Evolutionary conservation across 202 grass and related monocot species (phyloP).

Genomic region (Panicum virgatum): DNA sequence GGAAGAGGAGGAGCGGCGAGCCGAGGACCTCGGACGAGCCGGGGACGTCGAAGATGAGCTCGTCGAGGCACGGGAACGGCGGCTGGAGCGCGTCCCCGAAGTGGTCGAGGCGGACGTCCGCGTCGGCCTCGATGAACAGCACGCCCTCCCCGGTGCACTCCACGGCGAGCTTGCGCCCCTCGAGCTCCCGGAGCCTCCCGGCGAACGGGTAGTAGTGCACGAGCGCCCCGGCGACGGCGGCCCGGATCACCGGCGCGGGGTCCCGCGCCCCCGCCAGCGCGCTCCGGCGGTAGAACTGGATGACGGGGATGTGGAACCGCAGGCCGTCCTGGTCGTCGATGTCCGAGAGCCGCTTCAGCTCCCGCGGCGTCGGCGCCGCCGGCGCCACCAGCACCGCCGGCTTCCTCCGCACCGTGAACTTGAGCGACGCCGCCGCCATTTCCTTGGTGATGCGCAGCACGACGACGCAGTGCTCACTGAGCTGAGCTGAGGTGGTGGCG

Average conservation of each 20-base stretch:
- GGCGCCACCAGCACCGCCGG: slow-evolving; percentile 67
- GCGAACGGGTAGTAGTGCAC: slow-evolving; percentile 90
- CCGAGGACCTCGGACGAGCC: slow-evolving; percentile 63
- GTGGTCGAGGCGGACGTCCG: slow-evolving; percentile 66
- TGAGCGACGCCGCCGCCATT: slow-evolving; percentile 35
- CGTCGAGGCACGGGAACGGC: slow-evolving; percentile 72
- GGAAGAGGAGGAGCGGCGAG: slow-evolving; percentile 65
- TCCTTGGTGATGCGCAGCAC: not conserved
- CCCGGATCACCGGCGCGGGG: slow-evolving; percentile 58
- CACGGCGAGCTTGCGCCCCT: slow-evolving; percentile 68
- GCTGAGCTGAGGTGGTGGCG: not conserved
- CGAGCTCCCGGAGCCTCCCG: slow-evolving; percentile 64
- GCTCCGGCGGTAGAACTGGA: slow-evolving; percentile 75
- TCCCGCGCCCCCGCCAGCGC: slow-evolving; percentile 38
- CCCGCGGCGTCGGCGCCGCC: slow-evolving; percentile 50
- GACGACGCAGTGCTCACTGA: not conserved
- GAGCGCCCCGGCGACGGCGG: slow-evolving; percentile 62
- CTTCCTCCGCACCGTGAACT: slow-evolving; percentile 59
- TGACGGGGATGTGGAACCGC: slow-evolving; percentile 88
- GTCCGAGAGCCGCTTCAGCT: slow-evolving; percentile 86
- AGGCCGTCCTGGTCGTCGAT: slow-evolving; percentile 95
- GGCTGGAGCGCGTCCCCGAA: slow-evolving; percentile 75
- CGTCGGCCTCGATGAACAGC: slow-evolving; percentile 76
- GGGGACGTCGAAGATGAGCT: slow-evolving; percentile 82
- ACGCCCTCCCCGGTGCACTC: slow-evolving; percentile 91